Evolutionary conservation across 2,329 filamentous ascomycete species (phyloP).

Genomic region (Phaeosphaeria sp.): DNA sequence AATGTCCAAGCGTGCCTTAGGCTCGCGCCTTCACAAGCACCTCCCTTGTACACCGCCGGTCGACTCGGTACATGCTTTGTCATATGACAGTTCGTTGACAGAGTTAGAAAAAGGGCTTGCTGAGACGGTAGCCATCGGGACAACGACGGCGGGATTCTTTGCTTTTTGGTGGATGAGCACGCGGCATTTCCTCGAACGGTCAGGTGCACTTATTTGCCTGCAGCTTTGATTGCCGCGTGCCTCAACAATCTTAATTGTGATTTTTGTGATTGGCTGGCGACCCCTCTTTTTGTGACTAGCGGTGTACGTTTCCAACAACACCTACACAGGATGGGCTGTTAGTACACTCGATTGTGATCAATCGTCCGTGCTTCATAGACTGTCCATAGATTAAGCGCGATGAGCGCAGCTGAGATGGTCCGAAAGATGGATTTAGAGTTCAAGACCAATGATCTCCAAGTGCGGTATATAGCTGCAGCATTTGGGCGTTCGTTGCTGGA

Average conservation of each 20-base stretch:
- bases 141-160: slow-evolving; percentile 8
- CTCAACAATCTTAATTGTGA: slow-evolving; percentile 33
- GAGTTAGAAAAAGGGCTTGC: neutral
- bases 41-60: slow-evolving; percentile 29
- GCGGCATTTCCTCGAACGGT: slow-evolving; percentile 26
- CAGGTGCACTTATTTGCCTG: slow-evolving; percentile 42
- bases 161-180: slow-evolving; percentile 21
- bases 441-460: slow-evolving; percentile 1
- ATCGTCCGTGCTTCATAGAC: slow-evolving; percentile 10
- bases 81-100: neutral
- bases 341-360: slow-evolving; percentile 27
- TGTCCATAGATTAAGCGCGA: neutral
- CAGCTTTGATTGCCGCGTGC: slow-evolving; percentile 34
- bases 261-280: slow-evolving; percentile 33
- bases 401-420: neutral
- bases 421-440: slow-evolving; percentile 1
- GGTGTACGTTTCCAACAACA: slow-evolving; percentile 33
- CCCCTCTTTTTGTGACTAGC: slow-evolving; percentile 36
- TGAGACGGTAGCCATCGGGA: slow-evolving; percentile 6
- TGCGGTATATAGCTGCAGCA: slow-evolving; percentile 6
- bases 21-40: slow-evolving; percentile 19
- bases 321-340: slow-evolving; percentile 36
- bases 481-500: slow-evolving; percentile 2
- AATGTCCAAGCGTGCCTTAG: slow-evolving; percentile 25
- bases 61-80: slow-evolving; percentile 4